Conservation (phyloP, 768 basidiomycete species). For the Suillus sp. region DNA sequence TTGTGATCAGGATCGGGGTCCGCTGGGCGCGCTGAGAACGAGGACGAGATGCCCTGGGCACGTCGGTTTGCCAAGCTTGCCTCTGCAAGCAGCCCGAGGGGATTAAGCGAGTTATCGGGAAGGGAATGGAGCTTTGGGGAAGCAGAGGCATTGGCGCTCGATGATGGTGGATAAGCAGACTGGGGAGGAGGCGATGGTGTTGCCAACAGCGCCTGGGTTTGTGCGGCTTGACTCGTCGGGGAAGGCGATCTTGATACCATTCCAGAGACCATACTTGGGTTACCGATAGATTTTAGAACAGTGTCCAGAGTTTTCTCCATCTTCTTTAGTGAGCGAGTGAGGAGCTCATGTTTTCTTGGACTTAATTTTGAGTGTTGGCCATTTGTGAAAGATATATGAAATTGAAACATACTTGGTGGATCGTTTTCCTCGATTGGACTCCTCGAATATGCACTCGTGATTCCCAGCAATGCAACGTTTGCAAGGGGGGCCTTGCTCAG, state of each 20-base stretch:
- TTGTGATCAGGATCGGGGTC: slow-evolving; percentile 46
- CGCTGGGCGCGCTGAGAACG: slow-evolving; percentile 41
- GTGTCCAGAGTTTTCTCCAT: slow-evolving; percentile 95
- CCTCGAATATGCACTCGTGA: slow-evolving; percentile 96
- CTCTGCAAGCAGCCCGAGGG: slow-evolving; percentile 90
- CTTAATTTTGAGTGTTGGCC: slow-evolving; percentile 32
- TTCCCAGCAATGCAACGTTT: slow-evolving; percentile 79
- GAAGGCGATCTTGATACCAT: slow-evolving; percentile 85
- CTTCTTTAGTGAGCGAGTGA: slow-evolving; percentile 80
- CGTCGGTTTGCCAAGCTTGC: slow-evolving; percentile 78
- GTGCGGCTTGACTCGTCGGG: slow-evolving; percentile 52
- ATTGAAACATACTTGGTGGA: slow-evolving; percentile 64
- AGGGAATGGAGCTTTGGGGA: slow-evolving; percentile 90
- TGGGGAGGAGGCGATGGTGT: slow-evolving; percentile 53
- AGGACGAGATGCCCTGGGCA: slow-evolving; percentile 49
- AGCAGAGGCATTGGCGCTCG: slow-evolving; percentile 33
- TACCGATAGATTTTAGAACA: slow-evolving; percentile 85
- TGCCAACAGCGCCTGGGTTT: slow-evolving; percentile 59
- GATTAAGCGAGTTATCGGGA: slow-evolving; percentile 91
- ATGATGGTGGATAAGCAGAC: slow-evolving; percentile 30
- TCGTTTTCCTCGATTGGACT: slow-evolving; percentile 92
- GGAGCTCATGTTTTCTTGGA: slow-evolving; percentile 78
- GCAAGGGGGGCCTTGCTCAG: slow-evolving; percentile 89
- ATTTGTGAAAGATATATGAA: slow-evolving; percentile 24
- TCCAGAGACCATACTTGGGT: slow-evolving; percentile 74